Conservation (phyloP, 768 basidiomycete species). For the Psilocybe tampanensis region DNA sequence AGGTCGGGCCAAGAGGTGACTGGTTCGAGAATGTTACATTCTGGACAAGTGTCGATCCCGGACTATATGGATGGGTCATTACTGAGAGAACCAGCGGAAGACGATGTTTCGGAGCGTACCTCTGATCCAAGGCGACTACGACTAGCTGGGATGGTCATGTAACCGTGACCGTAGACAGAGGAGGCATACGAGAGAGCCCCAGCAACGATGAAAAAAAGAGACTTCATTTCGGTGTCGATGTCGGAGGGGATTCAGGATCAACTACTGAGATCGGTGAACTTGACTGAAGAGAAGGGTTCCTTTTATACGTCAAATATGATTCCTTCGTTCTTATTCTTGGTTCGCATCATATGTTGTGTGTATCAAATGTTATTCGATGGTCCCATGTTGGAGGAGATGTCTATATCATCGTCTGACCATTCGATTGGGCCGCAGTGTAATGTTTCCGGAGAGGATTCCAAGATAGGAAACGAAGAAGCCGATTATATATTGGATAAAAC, state of each 20-base stretch:
- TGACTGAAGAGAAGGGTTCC: background rate
- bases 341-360: background rate
- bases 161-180: slow-evolving; percentile 6
- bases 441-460: background rate
- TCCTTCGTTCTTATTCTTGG: background rate
- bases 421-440: background rate
- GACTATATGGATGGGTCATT: background rate
- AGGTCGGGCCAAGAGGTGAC: slow-evolving; percentile 3
- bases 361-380: background rate
- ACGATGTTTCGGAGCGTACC: background rate
- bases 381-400: background rate
- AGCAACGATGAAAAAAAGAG: background rate
- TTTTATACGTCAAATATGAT: background rate
- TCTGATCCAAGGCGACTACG: slow-evolving; percentile 6
- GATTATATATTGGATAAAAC: background rate
- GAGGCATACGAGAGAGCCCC: background rate
- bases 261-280: background rate
- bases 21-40: slow-evolving; percentile 4
- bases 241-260: background rate
- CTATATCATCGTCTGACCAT: background rate
- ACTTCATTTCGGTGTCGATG: background rate
- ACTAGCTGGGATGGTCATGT: slow-evolving; percentile 3
- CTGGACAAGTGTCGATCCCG: slow-evolving; percentile 4
- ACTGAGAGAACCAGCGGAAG: background rate
- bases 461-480: background rate